phyloP scores from a whole-genome alignment of 2,329 filamentous ascomycete species.

The Aspergillus unguis region DNA sequence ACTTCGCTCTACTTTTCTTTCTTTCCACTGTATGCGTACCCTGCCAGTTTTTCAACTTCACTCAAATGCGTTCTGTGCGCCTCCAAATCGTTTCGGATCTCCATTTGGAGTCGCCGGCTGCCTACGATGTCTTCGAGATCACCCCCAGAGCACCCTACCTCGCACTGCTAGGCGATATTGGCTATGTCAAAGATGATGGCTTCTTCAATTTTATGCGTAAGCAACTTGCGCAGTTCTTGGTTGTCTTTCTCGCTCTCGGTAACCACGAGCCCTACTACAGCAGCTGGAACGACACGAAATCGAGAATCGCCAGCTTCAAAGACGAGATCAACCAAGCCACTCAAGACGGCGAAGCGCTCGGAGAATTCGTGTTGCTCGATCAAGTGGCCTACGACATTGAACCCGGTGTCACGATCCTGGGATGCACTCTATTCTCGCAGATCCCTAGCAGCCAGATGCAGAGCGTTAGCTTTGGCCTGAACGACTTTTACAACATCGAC shows the following conservation, averaged over 20 bases:
- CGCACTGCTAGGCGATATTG: constrained; percentile 54
- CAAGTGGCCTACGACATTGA: constrained; percentile 34
- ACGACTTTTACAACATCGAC: constrained; percentile 47
- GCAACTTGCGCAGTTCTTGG: constrained; percentile 46
- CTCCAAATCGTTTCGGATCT: constrained; percentile 40
- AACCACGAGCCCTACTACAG: constrained; percentile 52
- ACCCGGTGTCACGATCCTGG: constrained; percentile 34
- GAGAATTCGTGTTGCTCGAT: constrained; percentile 37
- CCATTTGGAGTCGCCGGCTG: constrained; percentile 48
- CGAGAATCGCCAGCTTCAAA: constrained; percentile 16
- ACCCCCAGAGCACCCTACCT: constrained; percentile 46
- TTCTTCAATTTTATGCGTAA: constrained; percentile 41
- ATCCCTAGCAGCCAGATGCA: constrained; percentile 36
- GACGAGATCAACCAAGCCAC: constrained; percentile 1
- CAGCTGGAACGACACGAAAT: constrained; percentile 11
- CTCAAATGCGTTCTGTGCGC: background rate
- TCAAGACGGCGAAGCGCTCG: background rate
- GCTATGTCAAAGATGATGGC: constrained; percentile 36
- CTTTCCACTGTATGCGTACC: too few relatives aligned
- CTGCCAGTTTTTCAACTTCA: too few relatives aligned
- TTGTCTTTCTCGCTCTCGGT: constrained; percentile 50
- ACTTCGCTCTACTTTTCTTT: too few relatives aligned
- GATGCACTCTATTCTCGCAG: constrained; percentile 50
- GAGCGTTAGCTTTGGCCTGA: constrained; percentile 39
- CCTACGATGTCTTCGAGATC: constrained; percentile 48